phyloP scores from a whole-genome alignment of 2,329 filamentous ascomycete species.

The Penicillium crustosum region DNA sequence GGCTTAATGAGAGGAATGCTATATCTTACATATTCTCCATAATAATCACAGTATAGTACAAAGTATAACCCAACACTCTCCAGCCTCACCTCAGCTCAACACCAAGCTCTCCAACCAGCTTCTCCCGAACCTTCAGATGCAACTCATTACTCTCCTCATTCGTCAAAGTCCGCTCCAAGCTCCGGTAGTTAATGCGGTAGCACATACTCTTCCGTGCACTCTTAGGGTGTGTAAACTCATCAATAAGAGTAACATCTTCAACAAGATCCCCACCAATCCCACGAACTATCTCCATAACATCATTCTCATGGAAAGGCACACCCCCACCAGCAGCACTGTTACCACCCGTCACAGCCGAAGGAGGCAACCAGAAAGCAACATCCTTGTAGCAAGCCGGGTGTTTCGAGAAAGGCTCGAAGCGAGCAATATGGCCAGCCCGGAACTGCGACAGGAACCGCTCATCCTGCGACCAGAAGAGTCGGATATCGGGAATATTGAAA shows the following conservation, averaged over 20 bases:
- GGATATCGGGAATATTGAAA: conserved; percentile 93
- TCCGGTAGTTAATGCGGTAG: conserved; percentile 92
- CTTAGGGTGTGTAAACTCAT: conserved; percentile 86
- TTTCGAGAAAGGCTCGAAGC: conserved; percentile 86
- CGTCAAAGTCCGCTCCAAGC: conserved; percentile 84
- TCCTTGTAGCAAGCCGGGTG: conserved; percentile 88
- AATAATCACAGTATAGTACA: conserved; percentile 20
- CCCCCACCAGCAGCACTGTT: conserved; percentile 40
- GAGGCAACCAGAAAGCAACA: conserved; percentile 84
- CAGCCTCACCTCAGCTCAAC: conserved; percentile 69
- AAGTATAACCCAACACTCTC: background rate
- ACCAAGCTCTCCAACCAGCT: conserved; percentile 68
- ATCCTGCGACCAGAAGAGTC: conserved; percentile 92
- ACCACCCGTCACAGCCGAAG: conserved; percentile 40
- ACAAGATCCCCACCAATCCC: conserved; percentile 77
- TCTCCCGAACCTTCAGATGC: conserved; percentile 66
- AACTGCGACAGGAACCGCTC: conserved; percentile 86
- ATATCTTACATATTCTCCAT: conserved; percentile 19
- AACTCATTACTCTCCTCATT: conserved; percentile 75
- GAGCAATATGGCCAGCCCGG: conserved; percentile 52
- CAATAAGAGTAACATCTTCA: conserved; percentile 81
- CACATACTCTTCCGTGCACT: conserved; percentile 80
- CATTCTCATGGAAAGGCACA: conserved; percentile 79
- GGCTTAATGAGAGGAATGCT: conserved; percentile 4
- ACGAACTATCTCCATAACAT: conserved; percentile 93